Base-by-base conservation (phyloP, 768 basidiomycete species). In the Hygrophorus pudorinus region DNA sequence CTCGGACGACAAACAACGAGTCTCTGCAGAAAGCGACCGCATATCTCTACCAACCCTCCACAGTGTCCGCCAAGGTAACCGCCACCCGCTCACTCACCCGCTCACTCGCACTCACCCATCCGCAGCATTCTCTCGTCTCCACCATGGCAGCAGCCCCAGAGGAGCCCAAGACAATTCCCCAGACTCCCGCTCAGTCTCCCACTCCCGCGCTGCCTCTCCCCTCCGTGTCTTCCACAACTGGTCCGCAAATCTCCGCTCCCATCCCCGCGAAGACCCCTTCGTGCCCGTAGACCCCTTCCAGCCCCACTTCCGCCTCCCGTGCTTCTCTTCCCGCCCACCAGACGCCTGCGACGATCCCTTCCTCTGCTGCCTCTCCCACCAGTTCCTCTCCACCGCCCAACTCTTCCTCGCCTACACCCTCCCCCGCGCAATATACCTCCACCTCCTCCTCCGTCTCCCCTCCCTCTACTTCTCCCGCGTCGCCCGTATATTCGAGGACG, bases 391-490 rank as follows among this genome's bases (percentile, higher is more conserved):
- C 48, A 32, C 32, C 32, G 43, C 37, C 4, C 14, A 40, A 14
- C 14, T 38, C 12, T 66, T 68, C 52, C 18, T 68, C 12, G 51
- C 57, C 5, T 68, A 73, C 47, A 65, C 63, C 10, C 54, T 73
- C 5, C 70, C 67, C 10, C 58, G 70, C 12, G 57, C 69, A 36
- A n/a, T 70, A 4, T 71, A 71, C 47, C 63, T 71, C 34, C 61
- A 68, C 51, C 42, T 67, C 33, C 73, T 88, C 6, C 68, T 88
- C 13, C 73, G 78, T 12, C 70, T 89, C n/a, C 87, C 86, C 1
- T 73, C 81, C 0, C 66, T 87, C 53, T 89, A 89, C 55, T 89
- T 87, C 59, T 74, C 79, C 2, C 78, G 86, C 2, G 86, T 89
- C 17, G 75, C 82, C 2, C 71, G 76, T 38, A 74, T 88, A 20